phyloP scores from a whole-genome alignment of 2,329 filamentous ascomycete genomes.

The Nigrospora osmanthi region DNA sequence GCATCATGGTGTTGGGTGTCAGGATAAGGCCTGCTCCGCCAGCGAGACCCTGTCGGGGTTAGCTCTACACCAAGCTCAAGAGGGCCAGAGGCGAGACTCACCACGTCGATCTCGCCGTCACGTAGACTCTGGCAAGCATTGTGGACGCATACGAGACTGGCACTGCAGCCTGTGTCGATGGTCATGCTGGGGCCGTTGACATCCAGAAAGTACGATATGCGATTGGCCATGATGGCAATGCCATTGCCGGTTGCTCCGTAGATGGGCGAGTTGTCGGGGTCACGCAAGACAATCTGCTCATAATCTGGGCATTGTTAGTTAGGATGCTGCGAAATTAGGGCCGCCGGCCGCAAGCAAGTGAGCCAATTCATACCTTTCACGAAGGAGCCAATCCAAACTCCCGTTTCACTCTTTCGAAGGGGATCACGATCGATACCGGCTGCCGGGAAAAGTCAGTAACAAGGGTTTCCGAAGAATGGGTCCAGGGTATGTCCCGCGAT shows the following conservation, averaged over 20 bases:
- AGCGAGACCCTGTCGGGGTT: conserved; percentile 30
- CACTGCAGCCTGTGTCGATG: conserved; percentile 39
- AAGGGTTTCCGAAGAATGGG: background rate
- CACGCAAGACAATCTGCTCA: conserved; percentile 15
- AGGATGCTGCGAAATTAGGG: background rate
- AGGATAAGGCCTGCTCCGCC: conserved; percentile 46
- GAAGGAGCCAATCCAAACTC: conserved; percentile 16
- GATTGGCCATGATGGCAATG: conserved; percentile 27
- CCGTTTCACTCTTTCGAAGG: conserved; percentile 13
- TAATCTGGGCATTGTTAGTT: conserved; percentile 18
- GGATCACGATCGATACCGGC: conserved; percentile 11
- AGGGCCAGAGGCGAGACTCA: conserved; percentile 3
- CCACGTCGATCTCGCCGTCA: conserved; percentile 19
- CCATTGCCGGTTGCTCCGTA: conserved; percentile 25
- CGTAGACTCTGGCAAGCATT: conserved; percentile 28
- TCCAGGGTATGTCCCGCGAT: too few species aligned
- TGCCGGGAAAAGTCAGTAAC: background rate
- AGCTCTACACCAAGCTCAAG: conserved; percentile 1
- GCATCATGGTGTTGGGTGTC: conserved; percentile 46
- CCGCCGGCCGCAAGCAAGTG: background rate
- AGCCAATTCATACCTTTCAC: conserved; percentile 11
- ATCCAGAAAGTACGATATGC: conserved; percentile 33
- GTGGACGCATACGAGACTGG: conserved; percentile 32
- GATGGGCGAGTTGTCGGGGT: conserved; percentile 15
- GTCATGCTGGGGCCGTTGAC: conserved; percentile 30